Evolutionary conservation across 306 rosid species (phyloP).

Genomic region (Vicia villosa): DNA sequence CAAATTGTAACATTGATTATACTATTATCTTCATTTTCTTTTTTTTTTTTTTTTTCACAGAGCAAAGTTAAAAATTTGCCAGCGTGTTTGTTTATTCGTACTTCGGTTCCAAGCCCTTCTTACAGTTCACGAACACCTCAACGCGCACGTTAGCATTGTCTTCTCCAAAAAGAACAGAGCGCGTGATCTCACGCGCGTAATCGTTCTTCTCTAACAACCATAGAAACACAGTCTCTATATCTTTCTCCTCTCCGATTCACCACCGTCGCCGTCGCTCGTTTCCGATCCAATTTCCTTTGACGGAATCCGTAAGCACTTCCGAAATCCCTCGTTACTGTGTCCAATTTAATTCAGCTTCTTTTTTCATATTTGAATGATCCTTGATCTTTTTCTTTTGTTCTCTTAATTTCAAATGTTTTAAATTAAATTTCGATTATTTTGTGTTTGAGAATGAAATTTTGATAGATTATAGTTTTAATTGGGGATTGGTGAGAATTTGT

Average conservation of each 20-base stretch:
- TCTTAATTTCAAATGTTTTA: not conserved
- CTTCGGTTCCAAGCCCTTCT: not conserved
- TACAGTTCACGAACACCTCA: not conserved
- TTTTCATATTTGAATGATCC: slow-evolving; percentile 16
- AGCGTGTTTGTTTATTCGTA: not conserved
- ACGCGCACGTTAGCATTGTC: slow-evolving; percentile 35
- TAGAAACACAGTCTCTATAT: slow-evolving; percentile 3
- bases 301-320: slow-evolving; percentile 25
- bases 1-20: no score
- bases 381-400: not conserved
- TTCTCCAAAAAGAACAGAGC: not conserved
- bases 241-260: slow-evolving; percentile 25
- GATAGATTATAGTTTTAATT: slow-evolving; percentile 4
- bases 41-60: no score
- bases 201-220: slow-evolving; percentile 10
- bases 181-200: slow-evolving; percentile 43
- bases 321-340: not conserved
- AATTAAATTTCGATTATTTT: not conserved
- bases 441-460: not conserved
- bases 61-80: no score
- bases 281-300: slow-evolving; percentile 29
- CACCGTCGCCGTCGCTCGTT: not conserved
- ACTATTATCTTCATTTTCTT: no score
- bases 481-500: not conserved
- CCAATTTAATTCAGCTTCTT: slow-evolving; percentile 14